Evolutionary conservation across 805 yeast species (phyloP), one percentile per base, ranked within the genome.

Genomic region (Metahyphopichia silvanorum): DNA sequence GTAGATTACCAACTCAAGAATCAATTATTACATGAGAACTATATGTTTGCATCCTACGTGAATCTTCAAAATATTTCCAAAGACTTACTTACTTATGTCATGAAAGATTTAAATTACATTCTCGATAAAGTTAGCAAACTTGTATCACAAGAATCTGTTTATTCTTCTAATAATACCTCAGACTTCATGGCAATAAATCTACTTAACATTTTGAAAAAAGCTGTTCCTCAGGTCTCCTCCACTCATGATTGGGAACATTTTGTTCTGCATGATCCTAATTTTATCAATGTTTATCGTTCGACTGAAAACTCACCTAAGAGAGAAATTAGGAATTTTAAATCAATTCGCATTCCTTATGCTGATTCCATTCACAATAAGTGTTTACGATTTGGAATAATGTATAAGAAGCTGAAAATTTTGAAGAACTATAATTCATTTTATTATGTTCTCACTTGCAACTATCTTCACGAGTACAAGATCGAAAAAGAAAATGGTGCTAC

Each of bases 231-330:
- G 10, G 16, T n/a, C 9, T 27, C 42, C 5, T 39, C 63, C 4
- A 49, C 36, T 24, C 20, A 40, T 18, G 69, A 65, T 31, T 66
- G 71, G 71, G 66, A 60, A 33, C 46, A 51, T 35, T 66, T 64
- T 35, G 52, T 66, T 34, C 38, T 57, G 1, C 47, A 51, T 37
- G 66, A 63, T 39, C 48, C 74, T 27, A 78, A 81, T 55, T 85
- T 86, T 49, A 71, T 86, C 33, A 79, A 81, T 45, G 36, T 41
- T 10, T 49, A 44, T 34, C 31, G 29, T 23, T 35, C 36, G 11
- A 36, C 42, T n/a, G 77, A 77, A 20, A 60, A 67, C 30, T 54
- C 78, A 29, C 82, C 84, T 13, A 49, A 49, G 31, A 46, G 34
- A 31, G 54, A 46, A 34, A 38, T 42, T 11, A 69, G 95, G 46